A percentile compares a stretch with the other conserved stretches of the same genome.
Conservation (phyloP, 345 rosid species). For the Orychophragmus violaceus region DNA sequence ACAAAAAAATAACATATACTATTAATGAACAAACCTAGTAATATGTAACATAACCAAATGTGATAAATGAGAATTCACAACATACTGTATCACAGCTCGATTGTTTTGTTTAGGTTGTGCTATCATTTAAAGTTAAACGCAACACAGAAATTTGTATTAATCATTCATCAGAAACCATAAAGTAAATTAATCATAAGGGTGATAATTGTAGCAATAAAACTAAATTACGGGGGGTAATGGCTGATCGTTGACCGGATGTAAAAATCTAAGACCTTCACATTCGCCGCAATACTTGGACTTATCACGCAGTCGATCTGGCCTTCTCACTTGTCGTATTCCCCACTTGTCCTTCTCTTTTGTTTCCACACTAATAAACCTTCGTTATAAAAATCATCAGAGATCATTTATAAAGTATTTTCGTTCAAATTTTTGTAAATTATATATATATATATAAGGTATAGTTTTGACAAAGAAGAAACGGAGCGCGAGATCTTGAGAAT, state of each 20-base stretch:
- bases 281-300: slow-evolving; percentile 24
- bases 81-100: background rate
- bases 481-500: slow-evolving; percentile 19
- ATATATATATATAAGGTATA: background rate
- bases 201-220: background rate
- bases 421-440: background rate
- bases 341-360: slow-evolving; percentile 22
- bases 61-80: background rate
- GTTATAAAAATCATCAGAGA: background rate
- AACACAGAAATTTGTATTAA: background rate
- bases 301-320: slow-evolving; percentile 14
- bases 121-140: background rate
- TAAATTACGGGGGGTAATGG: background rate
- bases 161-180: background rate
- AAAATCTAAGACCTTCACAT: background rate
- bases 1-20: no score
- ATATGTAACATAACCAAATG: background rate
- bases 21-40: no score
- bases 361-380: background rate
- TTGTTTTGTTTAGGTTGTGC: background rate
- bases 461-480: background rate
- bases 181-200: slow-evolving; percentile 1
- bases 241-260: slow-evolving; percentile 14
- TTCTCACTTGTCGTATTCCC: slow-evolving; percentile 24
- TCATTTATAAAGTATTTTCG: background rate